These are phyloP conservation scores for Knufia petricola DNA, from an alignment of 2,329 filamentous ascomycete genomes.

Conservation along the genomic window DNA sequence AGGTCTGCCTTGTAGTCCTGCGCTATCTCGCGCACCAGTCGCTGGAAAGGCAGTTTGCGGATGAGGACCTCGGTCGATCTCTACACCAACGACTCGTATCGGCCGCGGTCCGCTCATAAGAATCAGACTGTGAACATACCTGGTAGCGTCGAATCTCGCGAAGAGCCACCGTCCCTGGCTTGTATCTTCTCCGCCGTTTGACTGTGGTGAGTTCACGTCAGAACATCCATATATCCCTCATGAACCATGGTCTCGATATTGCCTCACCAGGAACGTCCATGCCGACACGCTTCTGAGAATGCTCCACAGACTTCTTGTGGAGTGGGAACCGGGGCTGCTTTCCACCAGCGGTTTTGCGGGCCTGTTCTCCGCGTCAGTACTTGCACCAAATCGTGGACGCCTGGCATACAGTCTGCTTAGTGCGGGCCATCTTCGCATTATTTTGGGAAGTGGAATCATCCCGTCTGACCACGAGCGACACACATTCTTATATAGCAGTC, in stretches of 20 bases:
- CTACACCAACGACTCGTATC: no score
- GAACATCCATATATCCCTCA: neutral
- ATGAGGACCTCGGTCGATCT: no score
- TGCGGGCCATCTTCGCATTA: neutral
- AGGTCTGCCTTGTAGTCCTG: no score
- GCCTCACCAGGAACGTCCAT: neutral
- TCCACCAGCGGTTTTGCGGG: neutral
- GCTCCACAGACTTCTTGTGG: neutral
- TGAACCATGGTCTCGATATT: neutral
- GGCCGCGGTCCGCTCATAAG: no score
- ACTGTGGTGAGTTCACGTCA: neutral
- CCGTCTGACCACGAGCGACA: no score
- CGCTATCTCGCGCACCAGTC: no score
- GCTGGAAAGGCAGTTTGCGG: no score
- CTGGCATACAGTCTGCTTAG: neutral
- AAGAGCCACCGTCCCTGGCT: neutral
- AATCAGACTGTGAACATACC: conserved; percentile 3
- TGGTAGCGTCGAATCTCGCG: conserved; percentile 5
- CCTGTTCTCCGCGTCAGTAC: neutral
- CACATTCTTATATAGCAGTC: no score
- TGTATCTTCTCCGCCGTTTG: neutral
- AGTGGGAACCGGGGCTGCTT: neutral
- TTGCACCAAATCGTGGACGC: neutral
- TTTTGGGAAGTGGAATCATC: no score
- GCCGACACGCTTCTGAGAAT: neutral